These are phyloP conservation scores for Globisporangium carolinianum DNA, from an alignment of 352 stramenopile species.

Conservation along the genomic window DNA sequence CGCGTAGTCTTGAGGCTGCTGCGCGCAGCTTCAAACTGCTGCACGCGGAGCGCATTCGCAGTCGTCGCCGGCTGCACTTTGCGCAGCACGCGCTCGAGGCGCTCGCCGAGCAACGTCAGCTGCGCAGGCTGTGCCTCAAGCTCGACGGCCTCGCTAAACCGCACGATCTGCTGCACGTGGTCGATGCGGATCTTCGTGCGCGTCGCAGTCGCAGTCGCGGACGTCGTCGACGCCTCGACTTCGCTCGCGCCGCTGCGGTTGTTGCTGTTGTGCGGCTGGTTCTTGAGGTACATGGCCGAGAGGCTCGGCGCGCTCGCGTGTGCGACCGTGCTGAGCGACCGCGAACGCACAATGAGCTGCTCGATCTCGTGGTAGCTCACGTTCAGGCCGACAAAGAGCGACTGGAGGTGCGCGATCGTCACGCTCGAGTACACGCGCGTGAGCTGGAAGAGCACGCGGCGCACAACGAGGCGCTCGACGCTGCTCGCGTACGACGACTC, in stretches of 20 bases:
- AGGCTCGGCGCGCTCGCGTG: slow-evolving; percentile 55
- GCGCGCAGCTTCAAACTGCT: slow-evolving; percentile 77
- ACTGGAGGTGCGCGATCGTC: slow-evolving; percentile 73
- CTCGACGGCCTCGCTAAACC: slow-evolving; percentile 76
- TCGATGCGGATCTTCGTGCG: slow-evolving; percentile 82
- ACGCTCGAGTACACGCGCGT: slow-evolving; percentile 85
- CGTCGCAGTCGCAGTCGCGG: slow-evolving; percentile 31
- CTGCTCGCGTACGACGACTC: slow-evolving; percentile 49
- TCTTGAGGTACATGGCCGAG: slow-evolving; percentile 58
- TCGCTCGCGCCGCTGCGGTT: slow-evolving; percentile 11
- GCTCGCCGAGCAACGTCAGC: slow-evolving; percentile 63
- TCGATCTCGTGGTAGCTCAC: slow-evolving; percentile 82
- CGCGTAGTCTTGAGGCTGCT: slow-evolving; percentile 67
- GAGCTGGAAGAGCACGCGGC: slow-evolving; percentile 78
- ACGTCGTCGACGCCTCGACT: slow-evolving; percentile 47
- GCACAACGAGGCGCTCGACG: slow-evolving; percentile 66
- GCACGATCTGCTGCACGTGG: slow-evolving; percentile 78
- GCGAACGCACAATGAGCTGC: slow-evolving; percentile 77
- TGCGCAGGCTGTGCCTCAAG: slow-evolving; percentile 73
- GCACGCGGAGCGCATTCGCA: slow-evolving; percentile 21
- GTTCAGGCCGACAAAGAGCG: slow-evolving; percentile 80
- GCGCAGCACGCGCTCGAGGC: slow-evolving; percentile 49
- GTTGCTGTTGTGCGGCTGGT: slow-evolving; percentile 26
- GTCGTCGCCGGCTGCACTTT: slow-evolving; percentile 28
- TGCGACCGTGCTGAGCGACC: slow-evolving; percentile 56